Evolutionary conservation across 495 filamentous ascomycete species (phyloP), one percentile per base, ranked within the genome.

Genomic region (Penicillium arizonense): DNA sequence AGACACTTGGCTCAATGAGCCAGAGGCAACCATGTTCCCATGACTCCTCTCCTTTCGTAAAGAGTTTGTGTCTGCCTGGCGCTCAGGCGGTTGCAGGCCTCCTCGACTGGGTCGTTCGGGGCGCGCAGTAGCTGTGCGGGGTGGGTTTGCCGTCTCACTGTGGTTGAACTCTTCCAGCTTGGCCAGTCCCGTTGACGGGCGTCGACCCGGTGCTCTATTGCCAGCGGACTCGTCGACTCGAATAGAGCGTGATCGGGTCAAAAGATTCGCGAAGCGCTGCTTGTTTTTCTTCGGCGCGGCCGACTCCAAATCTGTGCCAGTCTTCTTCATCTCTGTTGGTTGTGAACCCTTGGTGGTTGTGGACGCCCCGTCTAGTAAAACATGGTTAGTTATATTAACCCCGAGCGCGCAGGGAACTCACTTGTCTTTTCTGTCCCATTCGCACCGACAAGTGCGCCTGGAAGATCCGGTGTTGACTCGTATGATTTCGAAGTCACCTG

Each of bases 211-310:
- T 36, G 64, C 57, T 56, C 67, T 68, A 44, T 62, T 64, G 20
- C 52, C 59, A 13, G 75, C 67, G 6, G 64, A 68, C 11, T 81
- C 77, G 47, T 81, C 78, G 11, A 74, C 50, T 20, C 86, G 84
- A 49, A 87, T 81, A 9, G 88, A 91, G 46, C 82, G 84, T 24
- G 85, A 85, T 35, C 88, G 83, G 28, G 77, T 78, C 14, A 91
- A 69, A 20, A 91, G 73, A 23, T 79, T 74, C 32, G 74, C 73
- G 56, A 83, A 82, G 18, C 78, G 66, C 20, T 74, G 76, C 57
- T 81, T 80, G 44, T 60, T 71, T 54, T 73, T 82, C 53, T 70
- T 78, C 12, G 59, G 45, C 0, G 67, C 49, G 0, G 47, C 61
- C 4, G 57, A 42, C 10, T 75, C 70, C 7, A 55, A n/a, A 11